A percentile compares a stretch with the other conserved stretches of the same genome.
phyloP scores from a whole-genome alignment of 805 yeast species.

The Komagataella mondaviorum region DNA sequence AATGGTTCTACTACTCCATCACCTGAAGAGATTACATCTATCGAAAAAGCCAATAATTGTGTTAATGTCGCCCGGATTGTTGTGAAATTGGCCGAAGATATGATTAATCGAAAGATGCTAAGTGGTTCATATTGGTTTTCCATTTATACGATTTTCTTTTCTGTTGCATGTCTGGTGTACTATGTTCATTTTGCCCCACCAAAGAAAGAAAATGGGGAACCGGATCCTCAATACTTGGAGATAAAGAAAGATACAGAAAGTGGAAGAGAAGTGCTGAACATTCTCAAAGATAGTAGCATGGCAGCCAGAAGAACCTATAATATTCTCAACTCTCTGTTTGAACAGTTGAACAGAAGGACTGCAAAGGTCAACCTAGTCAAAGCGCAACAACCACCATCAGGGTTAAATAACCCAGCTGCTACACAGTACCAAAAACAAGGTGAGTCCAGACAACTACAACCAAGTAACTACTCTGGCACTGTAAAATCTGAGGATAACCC shows the following conservation, averaged over 20 bases:
- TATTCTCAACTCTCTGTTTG: conserved; percentile 67
- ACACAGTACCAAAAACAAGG: not conserved
- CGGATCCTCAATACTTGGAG: conserved; percentile 37
- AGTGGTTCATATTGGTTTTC: conserved; percentile 89
- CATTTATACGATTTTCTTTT: conserved; percentile 77
- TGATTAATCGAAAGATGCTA: conserved; percentile 58
- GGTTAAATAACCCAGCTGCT: not conserved
- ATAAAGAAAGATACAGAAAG: conserved; percentile 67
- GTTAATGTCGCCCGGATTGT: conserved; percentile 75
- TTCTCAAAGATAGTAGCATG: conserved; percentile 57
- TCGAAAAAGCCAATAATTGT: conserved; percentile 70
- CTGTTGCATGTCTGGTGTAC: conserved; percentile 76
- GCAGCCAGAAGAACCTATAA: conserved; percentile 75
- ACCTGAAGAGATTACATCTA: conserved; percentile 41
- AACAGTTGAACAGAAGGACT: conserved; percentile 62
- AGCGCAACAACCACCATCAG: conserved; percentile 4
- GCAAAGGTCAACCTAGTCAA: conserved; percentile 25
- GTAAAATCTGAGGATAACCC: not conserved
- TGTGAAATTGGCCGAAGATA: conserved; percentile 66
- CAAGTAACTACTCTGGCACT: conserved; percentile 11
- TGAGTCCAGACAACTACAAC: not conserved
- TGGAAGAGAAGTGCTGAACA: conserved; percentile 63
- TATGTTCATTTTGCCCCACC: conserved; percentile 46
- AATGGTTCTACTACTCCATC: conserved; percentile 8
- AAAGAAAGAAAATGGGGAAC: conserved; percentile 19